Conservation (phyloP, 371 early-diverging fungal species). For the Lichtheimia ornata region DNA sequence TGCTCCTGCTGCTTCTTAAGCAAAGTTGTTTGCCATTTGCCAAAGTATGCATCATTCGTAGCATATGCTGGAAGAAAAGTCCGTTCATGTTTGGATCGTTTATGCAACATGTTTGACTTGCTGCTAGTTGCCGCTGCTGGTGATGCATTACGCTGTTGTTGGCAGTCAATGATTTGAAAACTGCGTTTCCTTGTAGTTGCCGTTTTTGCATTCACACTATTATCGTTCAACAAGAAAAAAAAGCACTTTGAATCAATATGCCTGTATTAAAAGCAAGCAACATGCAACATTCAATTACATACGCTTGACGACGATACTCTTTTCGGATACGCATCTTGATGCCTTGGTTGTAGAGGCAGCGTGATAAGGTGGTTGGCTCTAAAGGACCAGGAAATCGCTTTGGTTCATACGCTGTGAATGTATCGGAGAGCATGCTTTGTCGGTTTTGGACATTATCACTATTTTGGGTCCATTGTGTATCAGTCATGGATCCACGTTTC, state of each 20-base stretch:
- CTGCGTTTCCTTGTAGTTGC: no score
- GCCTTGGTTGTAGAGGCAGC: conserved; percentile 52
- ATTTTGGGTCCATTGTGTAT: no score
- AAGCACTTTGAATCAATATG: no score
- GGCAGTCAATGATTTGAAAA: no score
- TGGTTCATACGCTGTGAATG: conserved; percentile 79
- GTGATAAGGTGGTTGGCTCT: conserved; percentile 47
- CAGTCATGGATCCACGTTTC: no score
- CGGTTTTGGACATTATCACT: conserved; percentile 25
- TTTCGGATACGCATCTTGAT: conserved; percentile 48
- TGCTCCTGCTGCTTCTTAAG: no score
- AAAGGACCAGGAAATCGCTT: conserved; percentile 93
- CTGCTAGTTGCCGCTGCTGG: no score
- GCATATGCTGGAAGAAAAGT: conserved; percentile 10
- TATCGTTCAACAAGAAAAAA: no score
- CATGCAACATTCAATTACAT: no score
- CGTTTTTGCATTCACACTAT: no score
- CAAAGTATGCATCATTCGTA: conserved; percentile 20
- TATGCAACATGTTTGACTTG: neutral
- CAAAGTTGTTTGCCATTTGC: conserved; percentile 12
- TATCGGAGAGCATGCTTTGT: conserved; percentile 48
- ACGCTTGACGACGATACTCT: conserved; percentile 27
- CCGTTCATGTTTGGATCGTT: conserved; percentile 5
- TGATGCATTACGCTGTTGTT: no score
- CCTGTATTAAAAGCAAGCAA: no score